Conservation (phyloP, 2,329 filamentous ascomycete species). For the Colletotrichum paranaense region DNA sequence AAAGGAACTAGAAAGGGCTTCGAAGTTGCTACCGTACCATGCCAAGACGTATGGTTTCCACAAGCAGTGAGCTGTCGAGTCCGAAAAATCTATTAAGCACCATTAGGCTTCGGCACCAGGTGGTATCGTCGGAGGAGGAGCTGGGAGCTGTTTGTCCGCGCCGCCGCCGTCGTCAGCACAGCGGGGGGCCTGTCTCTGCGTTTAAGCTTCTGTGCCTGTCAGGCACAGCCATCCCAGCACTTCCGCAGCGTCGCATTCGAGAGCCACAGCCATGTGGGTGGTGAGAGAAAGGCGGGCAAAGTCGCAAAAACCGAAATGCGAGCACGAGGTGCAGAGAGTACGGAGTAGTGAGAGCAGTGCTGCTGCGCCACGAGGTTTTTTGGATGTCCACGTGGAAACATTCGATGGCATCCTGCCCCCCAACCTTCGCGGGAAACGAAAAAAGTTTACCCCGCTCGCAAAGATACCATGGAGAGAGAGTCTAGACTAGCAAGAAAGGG, state of each 20-base stretch:
- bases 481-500: neutral
- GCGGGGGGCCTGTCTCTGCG: too few relatives aligned
- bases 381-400: neutral
- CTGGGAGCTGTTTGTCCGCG: neutral
- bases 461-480: neutral
- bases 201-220: neutral
- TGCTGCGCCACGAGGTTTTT: neutral
- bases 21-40: neutral
- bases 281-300: too few relatives aligned
- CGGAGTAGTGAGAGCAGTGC: neutral
- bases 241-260: constrained; percentile 21
- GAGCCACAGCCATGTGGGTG: neutral
- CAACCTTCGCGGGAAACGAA: neutral
- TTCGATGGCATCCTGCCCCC: neutral
- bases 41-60: neutral
- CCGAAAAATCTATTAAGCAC: neutral
- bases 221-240: constrained; percentile 3
- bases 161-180: too few relatives aligned
- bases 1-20: too few relatives aligned
- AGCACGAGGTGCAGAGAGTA: neutral
- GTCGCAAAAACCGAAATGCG: neutral
- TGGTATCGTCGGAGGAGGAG: neutral
- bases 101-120: neutral
- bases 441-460: neutral
- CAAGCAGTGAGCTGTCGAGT: neutral